phyloP scores from a whole-genome alignment of 208 protist genomes.

The Leishmania major region DNA sequence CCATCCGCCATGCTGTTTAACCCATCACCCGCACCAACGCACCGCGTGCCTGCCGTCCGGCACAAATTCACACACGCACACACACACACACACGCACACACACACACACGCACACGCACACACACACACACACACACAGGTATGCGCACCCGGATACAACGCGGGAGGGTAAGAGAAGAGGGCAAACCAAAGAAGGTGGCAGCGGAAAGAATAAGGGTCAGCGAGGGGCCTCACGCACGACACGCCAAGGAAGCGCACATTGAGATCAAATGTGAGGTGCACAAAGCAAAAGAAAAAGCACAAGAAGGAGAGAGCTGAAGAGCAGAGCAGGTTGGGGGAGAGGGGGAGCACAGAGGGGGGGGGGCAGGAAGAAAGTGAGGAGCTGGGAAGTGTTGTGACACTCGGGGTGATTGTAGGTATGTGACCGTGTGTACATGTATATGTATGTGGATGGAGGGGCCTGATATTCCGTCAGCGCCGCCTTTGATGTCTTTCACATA shows the following conservation, averaged over 20 bases:
- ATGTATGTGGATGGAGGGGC: not conserved
- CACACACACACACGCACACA: not conserved
- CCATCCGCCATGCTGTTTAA: not conserved
- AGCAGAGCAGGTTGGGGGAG: not conserved
- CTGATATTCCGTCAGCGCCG: not conserved
- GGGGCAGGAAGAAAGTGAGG: not conserved
- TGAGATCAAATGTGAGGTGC: not conserved
- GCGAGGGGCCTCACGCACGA: not conserved
- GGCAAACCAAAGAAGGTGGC: not conserved
- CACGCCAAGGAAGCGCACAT: not conserved
- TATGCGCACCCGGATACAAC: not conserved
- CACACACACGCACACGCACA: not conserved
- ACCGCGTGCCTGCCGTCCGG: not conserved
- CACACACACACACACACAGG: not conserved
- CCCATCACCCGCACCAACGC: not conserved
- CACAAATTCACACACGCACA: not conserved
- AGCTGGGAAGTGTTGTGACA: not conserved
- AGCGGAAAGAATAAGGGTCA: not conserved
- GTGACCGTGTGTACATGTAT: not conserved
- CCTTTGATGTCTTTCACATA: not conserved
- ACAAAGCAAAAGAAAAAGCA: not conserved
- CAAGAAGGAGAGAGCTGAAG: not conserved
- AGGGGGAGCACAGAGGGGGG: not conserved
- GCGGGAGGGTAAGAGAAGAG: not conserved
- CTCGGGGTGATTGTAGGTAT: not conserved